phyloP scores from a whole-genome alignment of 225 moss, liverwort and hornwort species.

The Polytrichum commune region DNA sequence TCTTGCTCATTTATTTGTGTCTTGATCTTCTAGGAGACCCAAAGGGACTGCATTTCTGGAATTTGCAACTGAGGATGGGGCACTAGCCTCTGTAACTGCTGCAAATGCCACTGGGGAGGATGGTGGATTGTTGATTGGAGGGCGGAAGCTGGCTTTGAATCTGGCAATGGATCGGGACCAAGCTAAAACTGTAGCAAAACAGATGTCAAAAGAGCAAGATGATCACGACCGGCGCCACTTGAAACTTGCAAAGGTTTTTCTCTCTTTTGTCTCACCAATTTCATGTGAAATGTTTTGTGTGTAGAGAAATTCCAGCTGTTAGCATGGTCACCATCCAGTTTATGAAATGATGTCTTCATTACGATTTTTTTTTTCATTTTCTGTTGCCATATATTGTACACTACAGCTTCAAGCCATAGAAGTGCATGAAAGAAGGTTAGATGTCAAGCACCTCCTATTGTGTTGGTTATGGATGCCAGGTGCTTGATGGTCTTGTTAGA shows the following conservation, averaged over 20 bases:
- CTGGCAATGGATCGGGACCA: slow-evolving; percentile 87
- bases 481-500: no score
- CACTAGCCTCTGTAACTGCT: slow-evolving; percentile 64
- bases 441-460: no score
- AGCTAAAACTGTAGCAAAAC: slow-evolving; percentile 77
- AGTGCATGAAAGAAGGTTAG: no score
- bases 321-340: no score
- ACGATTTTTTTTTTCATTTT: no score
- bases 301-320: no score
- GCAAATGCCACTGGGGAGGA: slow-evolving; percentile 50
- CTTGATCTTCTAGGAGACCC: slow-evolving; percentile 48
- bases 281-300: no score
- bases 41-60: slow-evolving; percentile 98
- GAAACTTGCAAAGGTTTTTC: slow-evolving; percentile 77
- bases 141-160: slow-evolving; percentile 65
- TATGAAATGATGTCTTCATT: no score
- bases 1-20: no score
- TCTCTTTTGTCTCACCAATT: not conserved
- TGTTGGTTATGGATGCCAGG: no score
- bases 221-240: slow-evolving; percentile 84
- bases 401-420: no score
- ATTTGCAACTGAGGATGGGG: slow-evolving; percentile 68
- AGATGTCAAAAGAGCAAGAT: slow-evolving; percentile 74
- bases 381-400: no score
- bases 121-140: slow-evolving; percentile 71